These are phyloP conservation scores for Naganishia cerealis DNA, from an alignment of 1,284 basidiomycete species.

Conservation along the genomic window DNA sequence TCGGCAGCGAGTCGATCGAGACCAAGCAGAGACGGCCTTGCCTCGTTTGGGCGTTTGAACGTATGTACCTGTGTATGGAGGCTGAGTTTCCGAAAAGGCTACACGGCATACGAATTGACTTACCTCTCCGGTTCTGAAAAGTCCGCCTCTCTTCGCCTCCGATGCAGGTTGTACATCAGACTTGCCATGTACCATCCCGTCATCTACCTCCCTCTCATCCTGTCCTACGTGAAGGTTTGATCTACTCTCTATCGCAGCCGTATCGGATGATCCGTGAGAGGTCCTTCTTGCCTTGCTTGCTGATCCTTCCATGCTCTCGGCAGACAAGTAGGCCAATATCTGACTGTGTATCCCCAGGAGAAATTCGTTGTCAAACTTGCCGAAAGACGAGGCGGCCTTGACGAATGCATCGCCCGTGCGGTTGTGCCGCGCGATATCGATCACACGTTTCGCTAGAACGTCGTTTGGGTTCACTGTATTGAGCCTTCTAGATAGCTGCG, in stretches of 20 bases:
- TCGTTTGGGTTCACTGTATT: constrained; percentile 81
- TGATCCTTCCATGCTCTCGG: constrained; percentile 53
- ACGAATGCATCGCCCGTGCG: constrained; percentile 64
- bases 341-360: constrained; percentile 63
- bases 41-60: constrained; percentile 71
- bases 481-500: constrained; percentile 71
- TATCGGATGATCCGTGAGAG: constrained; percentile 18
- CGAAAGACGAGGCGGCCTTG: constrained; percentile 74
- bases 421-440: constrained; percentile 73
- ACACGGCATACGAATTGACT: constrained; percentile 41
- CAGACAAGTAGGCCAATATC: constrained; percentile 65
- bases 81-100: neutral
- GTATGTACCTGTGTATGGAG: constrained; percentile 63
- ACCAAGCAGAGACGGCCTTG: constrained; percentile 73
- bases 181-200: constrained; percentile 75
- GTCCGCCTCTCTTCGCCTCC: constrained; percentile 69
- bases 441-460: constrained; percentile 71
- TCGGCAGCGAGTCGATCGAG: constrained; percentile 82
- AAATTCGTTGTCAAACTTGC: constrained; percentile 73
- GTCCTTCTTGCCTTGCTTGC: constrained; percentile 10
- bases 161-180: constrained; percentile 79
- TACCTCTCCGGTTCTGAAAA: constrained; percentile 68
- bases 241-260: constrained; percentile 11
- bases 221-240: constrained; percentile 28
- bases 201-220: constrained; percentile 34